Percentiles rank a stretch among this genome's conserved stretches.
Conservation (phyloP, 305 asterid genomes). For the Fraxinus greggii region DNA sequence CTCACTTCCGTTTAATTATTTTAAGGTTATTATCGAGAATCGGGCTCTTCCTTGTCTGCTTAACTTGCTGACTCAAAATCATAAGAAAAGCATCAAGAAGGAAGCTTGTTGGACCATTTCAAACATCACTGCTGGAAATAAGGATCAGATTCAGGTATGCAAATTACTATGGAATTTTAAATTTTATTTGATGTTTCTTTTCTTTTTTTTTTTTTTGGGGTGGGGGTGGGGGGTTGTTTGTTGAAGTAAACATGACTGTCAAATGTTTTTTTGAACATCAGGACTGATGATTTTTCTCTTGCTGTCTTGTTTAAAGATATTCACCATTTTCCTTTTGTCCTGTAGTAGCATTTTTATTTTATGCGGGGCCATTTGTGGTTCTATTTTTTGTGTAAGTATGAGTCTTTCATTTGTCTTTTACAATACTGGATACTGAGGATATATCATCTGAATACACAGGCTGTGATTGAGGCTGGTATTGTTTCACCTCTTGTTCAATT, state of each 20-base stretch:
- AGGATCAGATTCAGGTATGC: constrained; percentile 52
- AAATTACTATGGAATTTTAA: background rate
- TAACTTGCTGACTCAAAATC: constrained; percentile 47
- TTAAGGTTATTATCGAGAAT: constrained; percentile 46
- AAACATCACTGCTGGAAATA: constrained; percentile 55
- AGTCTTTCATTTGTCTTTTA: background rate
- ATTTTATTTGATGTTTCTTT: no score
- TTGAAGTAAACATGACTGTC: background rate
- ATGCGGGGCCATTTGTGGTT: background rate
- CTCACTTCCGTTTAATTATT: constrained; percentile 15
- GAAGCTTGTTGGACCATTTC: constrained; percentile 65
- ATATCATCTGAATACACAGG: constrained; percentile 27
- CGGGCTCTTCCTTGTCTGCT: constrained; percentile 49
- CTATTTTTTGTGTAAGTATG: background rate
- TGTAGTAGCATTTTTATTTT: background rate
- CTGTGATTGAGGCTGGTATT: constrained; percentile 49
- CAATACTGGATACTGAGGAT: background rate
- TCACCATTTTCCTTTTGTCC: background rate
- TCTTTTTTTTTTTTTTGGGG: background rate
- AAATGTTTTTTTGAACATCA: background rate
- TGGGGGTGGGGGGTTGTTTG: background rate
- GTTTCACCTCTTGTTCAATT: constrained; percentile 41
- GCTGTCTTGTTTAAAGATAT: background rate
- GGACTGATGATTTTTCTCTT: background rate
- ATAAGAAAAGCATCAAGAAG: constrained; percentile 55